Evolutionary conservation across 352 stramenopile genomes (phyloP).

Genomic region (Albugo laibachii): DNA sequence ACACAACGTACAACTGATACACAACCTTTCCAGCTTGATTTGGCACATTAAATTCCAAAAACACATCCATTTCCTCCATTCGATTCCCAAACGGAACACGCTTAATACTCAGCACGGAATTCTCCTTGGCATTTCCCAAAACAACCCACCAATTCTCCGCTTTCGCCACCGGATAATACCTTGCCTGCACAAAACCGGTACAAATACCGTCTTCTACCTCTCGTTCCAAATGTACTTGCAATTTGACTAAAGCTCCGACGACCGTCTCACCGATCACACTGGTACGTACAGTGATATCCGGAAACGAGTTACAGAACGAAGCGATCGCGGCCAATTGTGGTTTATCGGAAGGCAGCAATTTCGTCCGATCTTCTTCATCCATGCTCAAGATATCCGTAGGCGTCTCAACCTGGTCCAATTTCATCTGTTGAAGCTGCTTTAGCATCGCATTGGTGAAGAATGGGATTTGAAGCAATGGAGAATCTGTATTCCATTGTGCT

Average conservation of each 20-base stretch:
- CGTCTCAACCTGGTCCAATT: slow-evolving; percentile 47
- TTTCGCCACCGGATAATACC: slow-evolving; percentile 77
- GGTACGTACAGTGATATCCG: slow-evolving; percentile 92
- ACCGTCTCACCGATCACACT: slow-evolving; percentile 84
- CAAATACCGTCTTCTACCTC: slow-evolving; percentile 40
- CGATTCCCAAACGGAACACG: slow-evolving; percentile 78
- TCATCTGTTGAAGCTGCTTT: slow-evolving; percentile 25
- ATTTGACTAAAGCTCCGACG: slow-evolving; percentile 75
- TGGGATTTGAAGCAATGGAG: slow-evolving; percentile 89
- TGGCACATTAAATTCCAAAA: slow-evolving; percentile 92
- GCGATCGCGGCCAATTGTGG: slow-evolving; percentile 93
- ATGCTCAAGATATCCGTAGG: slow-evolving; percentile 80
- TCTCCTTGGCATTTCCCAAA: slow-evolving; percentile 89
- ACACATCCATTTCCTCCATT: slow-evolving; percentile 43
- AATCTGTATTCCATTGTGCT: slow-evolving; percentile 95
- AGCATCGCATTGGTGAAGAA: slow-evolving; percentile 89
- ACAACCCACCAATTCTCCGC: slow-evolving; percentile 98
- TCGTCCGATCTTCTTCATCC: slow-evolving; percentile 81
- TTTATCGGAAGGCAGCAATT: slow-evolving; percentile 79
- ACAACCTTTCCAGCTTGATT: slow-evolving; percentile 86
- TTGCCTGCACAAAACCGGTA: slow-evolving; percentile 42
- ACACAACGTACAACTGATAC: slow-evolving; percentile 97
- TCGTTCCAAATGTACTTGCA: slow-evolving; percentile 80
- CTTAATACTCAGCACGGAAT: slow-evolving; percentile 95
- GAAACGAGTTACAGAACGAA: slow-evolving; percentile 98